phyloP scores from a whole-genome alignment of 78 protist genomes.

The Pigoraptor vietnamica region DNA sequence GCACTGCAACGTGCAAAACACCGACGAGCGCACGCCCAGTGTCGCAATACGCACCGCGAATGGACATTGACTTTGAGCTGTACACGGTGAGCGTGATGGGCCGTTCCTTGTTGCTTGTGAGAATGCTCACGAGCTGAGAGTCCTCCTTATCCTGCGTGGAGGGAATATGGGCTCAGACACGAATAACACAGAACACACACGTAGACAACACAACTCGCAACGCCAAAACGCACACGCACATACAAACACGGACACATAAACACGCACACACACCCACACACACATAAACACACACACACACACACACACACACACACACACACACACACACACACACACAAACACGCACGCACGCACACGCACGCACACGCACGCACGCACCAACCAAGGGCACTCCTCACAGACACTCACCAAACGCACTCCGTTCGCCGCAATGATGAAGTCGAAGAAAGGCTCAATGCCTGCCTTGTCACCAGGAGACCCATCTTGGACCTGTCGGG shows the following conservation, averaged over 20 bases:
- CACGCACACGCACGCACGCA: no score
- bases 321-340: no score
- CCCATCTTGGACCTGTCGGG: neutral
- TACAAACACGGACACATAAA: no score
- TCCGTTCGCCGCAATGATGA: conserved; percentile 57
- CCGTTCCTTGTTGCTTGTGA: conserved; percentile 15
- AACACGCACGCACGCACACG: no score
- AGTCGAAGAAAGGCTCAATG: conserved; percentile 67
- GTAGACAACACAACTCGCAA: neutral
- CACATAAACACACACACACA: no score
- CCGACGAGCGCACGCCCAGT: neutral
- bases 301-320: no score
- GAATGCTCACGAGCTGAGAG: conserved; percentile 32
- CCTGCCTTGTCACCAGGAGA: conserved; percentile 62
- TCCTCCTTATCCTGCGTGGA: conserved; percentile 53
- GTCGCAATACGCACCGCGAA: conserved; percentile 13
- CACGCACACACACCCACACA: no score
- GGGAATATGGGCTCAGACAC: neutral
- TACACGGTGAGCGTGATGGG: conserved; percentile 40
- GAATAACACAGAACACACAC: neutral
- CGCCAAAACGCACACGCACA: no score
- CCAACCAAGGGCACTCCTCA: neutral
- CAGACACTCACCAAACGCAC: neutral
- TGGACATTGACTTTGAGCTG: conserved; percentile 34
- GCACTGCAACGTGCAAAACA: neutral